phyloP scores from a whole-genome alignment of 768 basidiomycete species.

The Suillus decipiens region DNA sequence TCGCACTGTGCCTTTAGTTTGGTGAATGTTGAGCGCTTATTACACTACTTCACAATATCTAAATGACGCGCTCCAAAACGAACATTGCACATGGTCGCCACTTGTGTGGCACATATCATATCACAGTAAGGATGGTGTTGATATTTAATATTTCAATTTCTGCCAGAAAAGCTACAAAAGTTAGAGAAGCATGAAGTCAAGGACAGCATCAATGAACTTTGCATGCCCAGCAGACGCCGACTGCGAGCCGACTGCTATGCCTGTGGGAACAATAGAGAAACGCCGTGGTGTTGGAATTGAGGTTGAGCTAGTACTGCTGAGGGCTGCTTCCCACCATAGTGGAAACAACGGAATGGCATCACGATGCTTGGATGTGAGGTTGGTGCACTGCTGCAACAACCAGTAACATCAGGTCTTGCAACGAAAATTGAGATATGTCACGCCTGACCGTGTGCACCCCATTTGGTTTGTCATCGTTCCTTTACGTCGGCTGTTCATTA shows the following conservation, averaged over 20 bases:
- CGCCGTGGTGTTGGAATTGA: slow-evolving; percentile 1
- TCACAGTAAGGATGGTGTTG: slow-evolving; percentile 63
- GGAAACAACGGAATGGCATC: slow-evolving; percentile 12
- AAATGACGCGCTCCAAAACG: no score
- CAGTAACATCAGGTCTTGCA: slow-evolving; percentile 33
- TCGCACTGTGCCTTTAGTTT: no score
- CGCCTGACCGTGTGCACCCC: slow-evolving; percentile 29
- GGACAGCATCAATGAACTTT: slow-evolving; percentile 22
- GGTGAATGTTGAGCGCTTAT: no score
- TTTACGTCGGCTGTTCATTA: neutral
- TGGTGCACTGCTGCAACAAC: slow-evolving; percentile 12
- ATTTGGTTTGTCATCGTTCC: slow-evolving; percentile 26
- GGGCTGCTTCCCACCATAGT: slow-evolving; percentile 1
- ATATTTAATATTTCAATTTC: slow-evolving; percentile 57
- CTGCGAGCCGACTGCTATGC: slow-evolving; percentile 7
- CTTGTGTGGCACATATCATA: slow-evolving; percentile 59
- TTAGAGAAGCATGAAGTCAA: slow-evolving; percentile 6
- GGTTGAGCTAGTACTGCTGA: slow-evolving; percentile 4
- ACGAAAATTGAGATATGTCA: slow-evolving; percentile 31
- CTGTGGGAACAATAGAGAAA: slow-evolving; percentile 9
- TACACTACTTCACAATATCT: no score
- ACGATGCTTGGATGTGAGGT: neutral
- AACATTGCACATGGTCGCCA: slow-evolving; percentile 34
- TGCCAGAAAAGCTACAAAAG: slow-evolving; percentile 50
- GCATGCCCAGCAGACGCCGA: slow-evolving; percentile 19